A percentile compares a stretch with the other conserved stretches of the same genome.
These are phyloP conservation scores for Chiua sp. DNA, from an alignment of 1,284 basidiomycete species.

Conservation along the genomic window DNA sequence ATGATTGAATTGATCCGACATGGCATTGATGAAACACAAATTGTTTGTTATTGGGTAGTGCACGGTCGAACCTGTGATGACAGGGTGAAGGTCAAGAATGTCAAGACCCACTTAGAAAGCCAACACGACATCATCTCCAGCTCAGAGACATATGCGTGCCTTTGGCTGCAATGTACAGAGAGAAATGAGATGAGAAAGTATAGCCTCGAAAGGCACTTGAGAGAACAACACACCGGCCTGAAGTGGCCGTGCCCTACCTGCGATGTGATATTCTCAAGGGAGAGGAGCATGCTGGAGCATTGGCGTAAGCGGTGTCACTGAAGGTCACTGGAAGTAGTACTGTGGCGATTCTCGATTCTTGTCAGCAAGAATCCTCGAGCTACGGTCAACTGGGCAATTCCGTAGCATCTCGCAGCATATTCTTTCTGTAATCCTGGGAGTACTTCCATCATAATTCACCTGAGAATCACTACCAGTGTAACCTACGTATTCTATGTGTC, in stretches of 20 bases:
- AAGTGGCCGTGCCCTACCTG: conserved; percentile 11
- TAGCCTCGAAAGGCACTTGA: conserved; percentile 10
- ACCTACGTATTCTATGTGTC: too few relatives aligned
- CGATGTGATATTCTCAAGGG: conserved; percentile 9
- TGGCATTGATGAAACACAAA: neutral
- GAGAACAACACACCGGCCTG: conserved; percentile 3
- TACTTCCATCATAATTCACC: too few relatives aligned
- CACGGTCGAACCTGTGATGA: neutral
- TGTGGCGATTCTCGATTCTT: too few relatives aligned
- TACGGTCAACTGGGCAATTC: too few relatives aligned
- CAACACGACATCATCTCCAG: neutral
- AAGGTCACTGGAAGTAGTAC: too few relatives aligned
- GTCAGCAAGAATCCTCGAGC: too few relatives aligned
- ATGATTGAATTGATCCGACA: neutral
- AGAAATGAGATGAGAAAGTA: neutral
- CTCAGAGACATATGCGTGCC: neutral
- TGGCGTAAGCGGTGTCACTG: too few relatives aligned
- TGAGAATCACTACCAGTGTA: too few relatives aligned
- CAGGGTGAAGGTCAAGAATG: neutral
- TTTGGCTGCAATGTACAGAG: neutral
- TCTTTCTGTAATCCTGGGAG: too few relatives aligned
- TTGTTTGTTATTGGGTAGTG: conserved; percentile 2
- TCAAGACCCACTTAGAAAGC: neutral
- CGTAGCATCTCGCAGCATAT: too few relatives aligned
- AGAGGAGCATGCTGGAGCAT: too few relatives aligned